Evolutionary conservation across 2,329 filamentous ascomycete genomes (phyloP).

Genomic region (Sporothrix variecibatus): DNA sequence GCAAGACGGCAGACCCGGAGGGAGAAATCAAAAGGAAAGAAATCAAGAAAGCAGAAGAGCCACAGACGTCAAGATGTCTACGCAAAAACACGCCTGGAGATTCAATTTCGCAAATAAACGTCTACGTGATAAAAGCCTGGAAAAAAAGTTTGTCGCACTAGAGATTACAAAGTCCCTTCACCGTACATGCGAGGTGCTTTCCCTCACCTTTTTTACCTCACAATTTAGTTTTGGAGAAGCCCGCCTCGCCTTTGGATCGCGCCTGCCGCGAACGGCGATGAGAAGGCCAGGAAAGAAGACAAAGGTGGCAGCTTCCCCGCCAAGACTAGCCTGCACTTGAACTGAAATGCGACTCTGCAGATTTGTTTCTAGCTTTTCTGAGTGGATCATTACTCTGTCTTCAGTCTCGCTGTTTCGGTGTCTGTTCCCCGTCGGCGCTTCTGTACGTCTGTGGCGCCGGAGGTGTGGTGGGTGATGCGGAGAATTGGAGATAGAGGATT

Average conservation of each 20-base stretch:
- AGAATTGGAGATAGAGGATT: slow-evolving; percentile 21
- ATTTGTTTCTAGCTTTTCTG: not conserved
- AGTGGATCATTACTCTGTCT: not conserved
- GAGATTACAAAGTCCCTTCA: slow-evolving; percentile 10
- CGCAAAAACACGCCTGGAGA: not conserved
- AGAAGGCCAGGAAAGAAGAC: not conserved
- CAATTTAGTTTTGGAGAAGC: slow-evolving; percentile 9
- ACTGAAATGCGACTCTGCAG: slow-evolving; percentile 16
- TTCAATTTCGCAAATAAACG: slow-evolving; percentile 4
- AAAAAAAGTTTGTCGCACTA: slow-evolving; percentile 15
- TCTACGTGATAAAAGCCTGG: slow-evolving; percentile 3
- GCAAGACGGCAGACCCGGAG: slow-evolving; percentile 6
- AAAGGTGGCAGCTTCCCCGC: slow-evolving; percentile 20
- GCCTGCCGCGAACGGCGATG: slow-evolving; percentile 26
- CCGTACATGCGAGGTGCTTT: slow-evolving; percentile 4
- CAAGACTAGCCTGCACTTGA: not conserved
- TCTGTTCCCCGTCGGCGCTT: slow-evolving; percentile 17
- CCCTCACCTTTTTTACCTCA: slow-evolving; percentile 8
- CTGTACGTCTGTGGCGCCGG: slow-evolving; percentile 16
- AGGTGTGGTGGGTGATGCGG: slow-evolving; percentile 17
- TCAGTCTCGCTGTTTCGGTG: slow-evolving; percentile 17
- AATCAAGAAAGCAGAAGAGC: not conserved
- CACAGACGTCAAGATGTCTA: not conserved
- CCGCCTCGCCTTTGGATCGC: slow-evolving; percentile 8
- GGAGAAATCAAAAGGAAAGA: not conserved